Percentiles rank a stretch among this genome's conserved stretches.
Evolutionary conservation across 2,329 filamentous ascomycete species (phyloP).

Genomic region (Epichloe sibirici): DNA sequence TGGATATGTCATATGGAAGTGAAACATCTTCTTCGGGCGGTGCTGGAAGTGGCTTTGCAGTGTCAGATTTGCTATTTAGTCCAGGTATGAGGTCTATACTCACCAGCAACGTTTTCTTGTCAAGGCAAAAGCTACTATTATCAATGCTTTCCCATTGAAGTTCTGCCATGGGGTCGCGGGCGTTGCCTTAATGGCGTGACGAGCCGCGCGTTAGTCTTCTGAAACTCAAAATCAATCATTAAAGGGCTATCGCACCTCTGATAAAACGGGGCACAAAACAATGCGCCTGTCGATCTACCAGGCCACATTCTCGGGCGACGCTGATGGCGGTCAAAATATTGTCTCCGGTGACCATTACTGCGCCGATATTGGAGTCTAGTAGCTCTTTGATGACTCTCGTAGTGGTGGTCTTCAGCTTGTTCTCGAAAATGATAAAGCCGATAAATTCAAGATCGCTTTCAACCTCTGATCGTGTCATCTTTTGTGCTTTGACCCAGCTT

Average conservation of each 20-base stretch:
- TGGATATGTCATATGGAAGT: constrained; percentile 71
- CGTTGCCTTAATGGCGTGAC: constrained; percentile 40
- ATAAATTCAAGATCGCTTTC: constrained; percentile 78
- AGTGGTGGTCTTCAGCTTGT: constrained; percentile 88
- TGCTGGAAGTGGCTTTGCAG: constrained; percentile 51
- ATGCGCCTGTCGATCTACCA: constrained; percentile 69
- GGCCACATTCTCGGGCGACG: constrained; percentile 77
- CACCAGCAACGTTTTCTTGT: constrained; percentile 64
- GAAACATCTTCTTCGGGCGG: constrained; percentile 67
- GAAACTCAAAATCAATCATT: not conserved
- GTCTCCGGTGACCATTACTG: constrained; percentile 95
- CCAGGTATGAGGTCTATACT: constrained; percentile 9
- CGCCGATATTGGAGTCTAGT: constrained; percentile 68
- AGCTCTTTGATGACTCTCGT: constrained; percentile 72
- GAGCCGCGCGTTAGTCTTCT: not conserved
- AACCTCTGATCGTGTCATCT: constrained; percentile 77
- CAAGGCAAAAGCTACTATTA: constrained; percentile 63
- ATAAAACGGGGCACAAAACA: constrained; percentile 88
- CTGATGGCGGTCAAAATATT: constrained; percentile 96
- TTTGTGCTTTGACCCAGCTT: constrained; percentile 89
- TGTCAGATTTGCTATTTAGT: constrained; percentile 2
- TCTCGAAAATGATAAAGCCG: constrained; percentile 97
- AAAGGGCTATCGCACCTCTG: constrained; percentile 40
- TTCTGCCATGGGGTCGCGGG: constrained; percentile 57
- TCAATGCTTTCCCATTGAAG: constrained; percentile 94